Evolutionary conservation across 2,329 filamentous ascomycete species (phyloP), one percentile per base, ranked within the genome.

Genomic region (Hymenoscyphus linearis): DNA sequence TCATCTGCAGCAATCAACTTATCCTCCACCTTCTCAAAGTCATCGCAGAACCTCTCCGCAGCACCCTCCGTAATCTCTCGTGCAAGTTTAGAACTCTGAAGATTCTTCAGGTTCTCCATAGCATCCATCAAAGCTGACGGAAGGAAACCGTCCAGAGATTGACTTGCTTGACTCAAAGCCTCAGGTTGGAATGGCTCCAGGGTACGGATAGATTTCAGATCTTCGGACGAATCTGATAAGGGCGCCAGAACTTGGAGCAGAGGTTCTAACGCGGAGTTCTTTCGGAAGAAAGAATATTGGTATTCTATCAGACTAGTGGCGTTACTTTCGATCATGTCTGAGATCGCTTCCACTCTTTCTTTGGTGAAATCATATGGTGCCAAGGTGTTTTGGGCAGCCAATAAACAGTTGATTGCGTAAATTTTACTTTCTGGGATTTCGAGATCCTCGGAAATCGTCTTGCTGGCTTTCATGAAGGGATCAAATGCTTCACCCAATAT

Each of bases 101-200:
- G 76, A 50, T 84, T 79, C 65, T 87, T 88, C 27, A 98, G 75
- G 63, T 91, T 90, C 57, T 95, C 89, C 68, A 90, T 86, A 2
- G 93, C 93, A 72, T 99, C 95, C 80, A 97, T 93, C 34, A 96
- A 81, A 2, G 93, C 95, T 1, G 91, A 96, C 0, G 95, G 93
- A 26, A 99, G 79, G 76, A 98, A 99, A 63, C 91, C 87, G 71
- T 99, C 95, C 6, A 99, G 80, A 47, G 82, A 83, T 69, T 93
- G 90, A 68, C 90, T 90, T 2, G 88, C 86, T 56, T 80, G 76
- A 1, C 82, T 76, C n/a, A 98, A 78, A 0, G 81, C 75, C 4
- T 81, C 76, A 0, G 84, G 81, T 62, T 86, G 82, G 70, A 91
- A 84, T 3, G 81, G 75, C 0, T 81, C 78, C 1, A 91, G 78